These are phyloP conservation scores for Cystoderma amianthinum DNA, from an alignment of 768 basidiomycete genomes.

Conservation along the genomic window DNA sequence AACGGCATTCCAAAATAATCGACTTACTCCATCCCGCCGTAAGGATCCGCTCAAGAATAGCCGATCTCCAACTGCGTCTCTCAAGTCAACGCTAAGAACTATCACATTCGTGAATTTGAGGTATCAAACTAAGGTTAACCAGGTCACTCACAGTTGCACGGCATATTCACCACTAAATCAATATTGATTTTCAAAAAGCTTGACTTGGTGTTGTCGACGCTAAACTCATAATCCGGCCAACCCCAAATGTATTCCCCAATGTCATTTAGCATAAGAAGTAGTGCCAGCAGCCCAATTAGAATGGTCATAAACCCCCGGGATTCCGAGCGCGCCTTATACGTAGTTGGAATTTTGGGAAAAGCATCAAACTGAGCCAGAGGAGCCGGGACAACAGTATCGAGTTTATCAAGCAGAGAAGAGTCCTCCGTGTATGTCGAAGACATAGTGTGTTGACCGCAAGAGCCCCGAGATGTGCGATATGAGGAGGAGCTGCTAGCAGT, in stretches of 20 bases:
- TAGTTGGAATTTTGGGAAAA: slow-evolving; percentile 77
- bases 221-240: slow-evolving; percentile 87
- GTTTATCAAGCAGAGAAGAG: slow-evolving; percentile 45
- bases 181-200: slow-evolving; percentile 81
- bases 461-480: neutral
- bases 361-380: slow-evolving; percentile 77
- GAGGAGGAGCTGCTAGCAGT: neutral
- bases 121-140: neutral
- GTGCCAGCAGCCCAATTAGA: slow-evolving; percentile 56
- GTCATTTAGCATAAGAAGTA: slow-evolving; percentile 81
- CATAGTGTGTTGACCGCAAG: neutral
- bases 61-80: slow-evolving; percentile 92
- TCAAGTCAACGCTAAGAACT: slow-evolving; percentile 85
- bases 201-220: slow-evolving; percentile 60
- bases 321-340: slow-evolving; percentile 75
- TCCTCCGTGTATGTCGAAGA: neutral
- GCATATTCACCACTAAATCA: slow-evolving; percentile 90
- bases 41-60: slow-evolving; percentile 75
- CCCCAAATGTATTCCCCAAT: slow-evolving; percentile 90
- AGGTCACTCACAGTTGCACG: slow-evolving; percentile 72
- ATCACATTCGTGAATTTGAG: slow-evolving; percentile 1
- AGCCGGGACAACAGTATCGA: slow-evolving; percentile 57
- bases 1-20: neutral
- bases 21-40: slow-evolving; percentile 74
- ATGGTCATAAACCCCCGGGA: slow-evolving; percentile 79